Evolutionary conservation across 768 basidiomycete genomes (phyloP).

Genomic region (Mycena chlorophos): DNA sequence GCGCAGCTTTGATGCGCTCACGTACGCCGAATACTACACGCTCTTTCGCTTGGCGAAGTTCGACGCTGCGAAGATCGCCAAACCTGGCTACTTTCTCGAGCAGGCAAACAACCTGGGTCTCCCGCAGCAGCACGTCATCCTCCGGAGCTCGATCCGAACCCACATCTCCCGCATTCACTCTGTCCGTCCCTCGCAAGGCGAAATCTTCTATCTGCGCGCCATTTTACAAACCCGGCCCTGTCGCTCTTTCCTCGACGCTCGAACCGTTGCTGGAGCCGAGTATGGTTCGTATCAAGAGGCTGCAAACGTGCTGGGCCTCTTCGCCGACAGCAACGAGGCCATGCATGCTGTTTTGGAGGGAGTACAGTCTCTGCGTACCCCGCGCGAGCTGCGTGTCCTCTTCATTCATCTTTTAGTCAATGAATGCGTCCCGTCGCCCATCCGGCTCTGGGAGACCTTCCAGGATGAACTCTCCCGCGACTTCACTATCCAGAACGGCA

Average conservation of each 20-base stretch:
- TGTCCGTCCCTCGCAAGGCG: too few relatives aligned
- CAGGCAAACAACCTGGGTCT: conserved; percentile 19
- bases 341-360: conserved; percentile 36
- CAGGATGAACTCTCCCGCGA: background rate
- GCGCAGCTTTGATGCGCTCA: background rate
- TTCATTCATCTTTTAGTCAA: conserved; percentile 41
- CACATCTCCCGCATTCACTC: background rate
- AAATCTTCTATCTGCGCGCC: conserved; percentile 34
- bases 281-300: background rate
- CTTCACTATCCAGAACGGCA: background rate
- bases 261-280: background rate
- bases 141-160: background rate
- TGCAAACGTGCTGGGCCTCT: background rate
- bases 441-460: background rate
- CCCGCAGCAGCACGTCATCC: conserved; percentile 25
- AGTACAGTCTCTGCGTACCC: conserved; percentile 31
- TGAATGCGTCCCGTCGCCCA: conserved; percentile 23
- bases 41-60: conserved; percentile 6
- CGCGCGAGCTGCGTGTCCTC: conserved; percentile 37
- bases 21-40: conserved; percentile 8
- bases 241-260: background rate
- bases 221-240: conserved; percentile 25
- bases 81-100: background rate
- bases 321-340: background rate
- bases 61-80: background rate